These are phyloP conservation scores for Didymella segeticola DNA, from an alignment of 2,329 filamentous ascomycete species.

Conservation along the genomic window DNA sequence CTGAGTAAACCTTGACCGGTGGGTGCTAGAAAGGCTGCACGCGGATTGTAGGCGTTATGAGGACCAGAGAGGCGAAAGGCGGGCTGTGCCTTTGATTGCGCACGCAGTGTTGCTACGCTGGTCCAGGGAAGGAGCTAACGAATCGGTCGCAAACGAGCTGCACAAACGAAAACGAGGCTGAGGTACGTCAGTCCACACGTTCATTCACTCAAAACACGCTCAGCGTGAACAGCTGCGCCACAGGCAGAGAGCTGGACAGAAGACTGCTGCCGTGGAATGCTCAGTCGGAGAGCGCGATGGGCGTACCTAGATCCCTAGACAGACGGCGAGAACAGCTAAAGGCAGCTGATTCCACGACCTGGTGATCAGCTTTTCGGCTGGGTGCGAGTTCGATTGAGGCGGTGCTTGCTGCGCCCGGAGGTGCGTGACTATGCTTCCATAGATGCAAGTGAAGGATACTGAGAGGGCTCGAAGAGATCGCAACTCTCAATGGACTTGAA, in stretches of 20 bases:
- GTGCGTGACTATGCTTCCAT: conserved; percentile 8
- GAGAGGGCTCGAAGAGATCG: neutral
- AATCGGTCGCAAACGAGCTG: neutral
- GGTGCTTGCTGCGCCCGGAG: conserved; percentile 14
- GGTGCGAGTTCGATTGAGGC: conserved; percentile 6
- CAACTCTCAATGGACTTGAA: neutral
- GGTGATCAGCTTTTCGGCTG: neutral
- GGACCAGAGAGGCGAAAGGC: neutral
- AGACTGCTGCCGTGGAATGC: neutral
- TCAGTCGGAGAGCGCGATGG: conserved; percentile 13
- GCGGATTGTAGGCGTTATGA: neutral
- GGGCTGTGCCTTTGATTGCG: conserved; percentile 16
- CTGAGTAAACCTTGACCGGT: conserved; percentile 41
- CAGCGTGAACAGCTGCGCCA: conserved; percentile 7
- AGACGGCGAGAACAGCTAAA: conserved; percentile 14
- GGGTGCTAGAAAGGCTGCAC: conserved; percentile 17
- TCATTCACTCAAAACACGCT: neutral
- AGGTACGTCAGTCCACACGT: neutral
- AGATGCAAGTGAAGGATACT: neutral
- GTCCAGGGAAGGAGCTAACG: conserved; percentile 5
- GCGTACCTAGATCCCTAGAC: conserved; percentile 14
- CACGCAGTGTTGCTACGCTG: conserved; percentile 8
- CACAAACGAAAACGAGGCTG: conserved; percentile 6
- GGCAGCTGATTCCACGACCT: conserved; percentile 6
- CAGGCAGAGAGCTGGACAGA: conserved; percentile 13